Evolutionary conservation across 768 basidiomycete genomes (phyloP).

Genomic region (Xerocomellus amylosporus): DNA sequence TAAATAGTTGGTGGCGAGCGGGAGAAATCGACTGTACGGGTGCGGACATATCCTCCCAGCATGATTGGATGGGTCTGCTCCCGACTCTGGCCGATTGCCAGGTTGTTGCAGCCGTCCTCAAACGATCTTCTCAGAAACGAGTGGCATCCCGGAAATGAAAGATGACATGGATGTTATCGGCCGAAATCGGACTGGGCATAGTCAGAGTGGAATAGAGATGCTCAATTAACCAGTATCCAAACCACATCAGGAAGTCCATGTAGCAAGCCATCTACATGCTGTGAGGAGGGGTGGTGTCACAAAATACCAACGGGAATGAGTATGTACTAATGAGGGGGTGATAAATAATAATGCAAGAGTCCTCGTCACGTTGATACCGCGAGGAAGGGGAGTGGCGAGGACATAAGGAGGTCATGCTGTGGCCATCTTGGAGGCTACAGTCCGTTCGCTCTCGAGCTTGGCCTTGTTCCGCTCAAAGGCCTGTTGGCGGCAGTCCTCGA

Average conservation of each 20-base stretch:
- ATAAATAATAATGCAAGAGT: conserved; percentile 29
- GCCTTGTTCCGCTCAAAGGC: conserved; percentile 87
- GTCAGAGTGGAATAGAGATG: not conserved
- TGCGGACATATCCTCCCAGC: too few species aligned
- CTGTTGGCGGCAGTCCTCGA: conserved; percentile 82
- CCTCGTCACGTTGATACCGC: conserved; percentile 21
- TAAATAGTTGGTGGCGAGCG: conserved; percentile 2
- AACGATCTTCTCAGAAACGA: not conserved
- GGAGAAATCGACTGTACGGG: not conserved
- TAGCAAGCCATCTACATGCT: conserved; percentile 15
- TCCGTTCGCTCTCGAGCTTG: conserved; percentile 85
- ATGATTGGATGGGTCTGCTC: too few species aligned
- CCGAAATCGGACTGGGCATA: not conserved
- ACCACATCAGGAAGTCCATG: conserved; percentile 11
- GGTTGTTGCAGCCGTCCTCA: not conserved
- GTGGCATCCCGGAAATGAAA: too few species aligned
- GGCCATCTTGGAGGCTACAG: conserved; percentile 83
- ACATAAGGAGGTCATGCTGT: conserved; percentile 48
- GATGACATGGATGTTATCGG: not conserved
- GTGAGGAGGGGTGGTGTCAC: conserved; percentile 9
- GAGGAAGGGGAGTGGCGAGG: conserved; percentile 5
- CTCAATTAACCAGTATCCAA: conserved; percentile 22
- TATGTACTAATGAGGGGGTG: conserved; percentile 20
- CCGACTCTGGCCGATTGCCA: conserved; percentile 10
- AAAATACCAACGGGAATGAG: conserved; percentile 5